Evolutionary conservation across 768 basidiomycete species (phyloP).

Genomic region (Phlebiopsis gigantea): DNA sequence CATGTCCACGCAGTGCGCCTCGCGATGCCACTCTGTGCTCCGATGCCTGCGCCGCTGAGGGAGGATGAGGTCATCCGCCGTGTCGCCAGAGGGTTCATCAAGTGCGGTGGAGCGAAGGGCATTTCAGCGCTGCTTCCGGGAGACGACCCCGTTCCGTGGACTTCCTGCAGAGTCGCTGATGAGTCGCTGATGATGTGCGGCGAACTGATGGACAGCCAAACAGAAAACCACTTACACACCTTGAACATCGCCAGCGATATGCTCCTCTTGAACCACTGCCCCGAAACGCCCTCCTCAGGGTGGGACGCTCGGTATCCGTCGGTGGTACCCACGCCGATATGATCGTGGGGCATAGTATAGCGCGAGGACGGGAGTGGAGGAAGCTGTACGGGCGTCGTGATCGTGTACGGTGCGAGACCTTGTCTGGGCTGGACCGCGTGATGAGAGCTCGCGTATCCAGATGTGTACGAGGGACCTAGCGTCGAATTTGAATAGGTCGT

Average conservation of each 20-base stretch:
- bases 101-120: not conserved
- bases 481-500: not conserved
- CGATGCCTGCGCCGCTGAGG: not conserved
- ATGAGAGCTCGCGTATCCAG: not conserved
- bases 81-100: not conserved
- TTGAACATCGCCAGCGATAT: not conserved
- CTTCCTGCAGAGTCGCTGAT: no score
- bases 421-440: not conserved
- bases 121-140: not conserved
- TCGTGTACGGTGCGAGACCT: not conserved
- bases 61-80: not conserved
- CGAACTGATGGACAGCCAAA: not conserved
- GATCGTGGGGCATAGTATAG: not conserved
- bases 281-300: not conserved
- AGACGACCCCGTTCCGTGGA: not conserved
- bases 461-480: not conserved
- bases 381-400: not conserved
- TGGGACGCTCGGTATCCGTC: not conserved
- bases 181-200: not conserved
- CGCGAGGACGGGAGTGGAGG: not conserved
- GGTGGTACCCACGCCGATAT: not conserved
- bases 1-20: not conserved
- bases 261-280: not conserved
- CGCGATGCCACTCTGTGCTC: not conserved
- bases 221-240: not conserved